Base-by-base conservation (phyloP, 2,329 filamentous ascomycete species). In the Dendryphion nanum region DNA sequence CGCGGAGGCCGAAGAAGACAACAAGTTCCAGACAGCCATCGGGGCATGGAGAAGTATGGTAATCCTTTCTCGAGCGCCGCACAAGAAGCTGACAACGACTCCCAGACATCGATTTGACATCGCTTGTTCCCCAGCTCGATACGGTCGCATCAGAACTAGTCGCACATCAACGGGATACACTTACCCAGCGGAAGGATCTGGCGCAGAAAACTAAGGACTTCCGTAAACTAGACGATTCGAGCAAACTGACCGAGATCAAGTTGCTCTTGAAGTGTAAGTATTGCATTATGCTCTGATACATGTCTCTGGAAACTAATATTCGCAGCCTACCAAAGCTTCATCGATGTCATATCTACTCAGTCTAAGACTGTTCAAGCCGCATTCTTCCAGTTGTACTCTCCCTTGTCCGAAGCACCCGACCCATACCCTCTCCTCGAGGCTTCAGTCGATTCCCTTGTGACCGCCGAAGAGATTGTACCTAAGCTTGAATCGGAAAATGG, bases 191-290 rank as follows among this genome's bases (percentile, higher is more conserved):
- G 37, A 98, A 98, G 63, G 94, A 98, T 44, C 75, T 98, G 15
- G 93, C 94, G n/a, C 90, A 96, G 62, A 97, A 96, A 75, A 98
- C 93, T 1, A 98, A 98, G 60, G 91, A 97, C 57, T 98, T 97
- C 55, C 78, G 90, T 44, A 97, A 96, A 66, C 77, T 95, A 8
- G 91, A 97, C 54, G 89, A 98, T 73, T 73, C 85, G 8, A 81
- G 79, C 40, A 98, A 97, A 67, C 71, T 98, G 37, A 75, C 76
- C 4, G 93, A 98, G 66, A 82, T 95, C 71, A 98, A 97, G 69
- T 81, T 81, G 26, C 71, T 98, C 35, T 70, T 98, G 42, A 96
- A 95, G 75, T 83, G 88, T 89, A 63, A 16, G 54, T 32, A 33
- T 24, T 26, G 10, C 23, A 8, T n/a, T 3, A 26, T 26, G n/a